Evolutionary conservation across 2,329 filamentous ascomycete genomes (phyloP).

Genomic region (Neurospora sp.): DNA sequence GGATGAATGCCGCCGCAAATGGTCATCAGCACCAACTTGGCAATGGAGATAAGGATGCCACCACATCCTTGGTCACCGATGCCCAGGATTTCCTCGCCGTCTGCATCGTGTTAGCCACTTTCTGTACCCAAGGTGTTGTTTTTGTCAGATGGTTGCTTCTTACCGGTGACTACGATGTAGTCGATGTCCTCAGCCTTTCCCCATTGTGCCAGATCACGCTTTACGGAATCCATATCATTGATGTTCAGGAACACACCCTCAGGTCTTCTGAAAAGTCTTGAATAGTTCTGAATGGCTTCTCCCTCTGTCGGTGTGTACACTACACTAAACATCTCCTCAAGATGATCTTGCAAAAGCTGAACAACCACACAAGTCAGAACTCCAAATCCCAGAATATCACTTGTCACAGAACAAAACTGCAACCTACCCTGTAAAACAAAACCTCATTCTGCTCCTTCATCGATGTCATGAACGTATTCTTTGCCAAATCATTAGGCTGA

Average conservation of each 20-base stretch:
- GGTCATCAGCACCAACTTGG: slow-evolving; percentile 75
- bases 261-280: slow-evolving; percentile 63
- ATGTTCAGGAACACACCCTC: slow-evolving; percentile 79
- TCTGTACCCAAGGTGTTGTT: not conserved
- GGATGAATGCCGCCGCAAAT: slow-evolving; percentile 82
- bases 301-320: slow-evolving; percentile 89
- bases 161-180: slow-evolving; percentile 78
- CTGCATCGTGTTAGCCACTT: slow-evolving; percentile 21
- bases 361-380: slow-evolving; percentile 2
- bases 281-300: slow-evolving; percentile 80
- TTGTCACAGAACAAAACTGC: not conserved
- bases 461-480: slow-evolving; percentile 81
- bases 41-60: slow-evolving; percentile 73
- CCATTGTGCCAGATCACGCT: slow-evolving; percentile 58
- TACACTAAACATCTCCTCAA: slow-evolving; percentile 83
- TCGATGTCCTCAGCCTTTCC: slow-evolving; percentile 67
- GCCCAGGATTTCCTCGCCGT: slow-evolving; percentile 66
- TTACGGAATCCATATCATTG: slow-evolving; percentile 54
- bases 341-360: slow-evolving; percentile 63
- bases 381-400: not conserved
- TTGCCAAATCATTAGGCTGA: slow-evolving; percentile 56
- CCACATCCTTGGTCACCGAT: slow-evolving; percentile 86
- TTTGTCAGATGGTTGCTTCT: slow-evolving; percentile 15
- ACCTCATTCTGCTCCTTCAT: slow-evolving; percentile 81
- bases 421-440: slow-evolving; percentile 60